phyloP scores from a whole-genome alignment of 2,329 filamentous ascomycete species.

The Aspergillus pseudoterreus region DNA sequence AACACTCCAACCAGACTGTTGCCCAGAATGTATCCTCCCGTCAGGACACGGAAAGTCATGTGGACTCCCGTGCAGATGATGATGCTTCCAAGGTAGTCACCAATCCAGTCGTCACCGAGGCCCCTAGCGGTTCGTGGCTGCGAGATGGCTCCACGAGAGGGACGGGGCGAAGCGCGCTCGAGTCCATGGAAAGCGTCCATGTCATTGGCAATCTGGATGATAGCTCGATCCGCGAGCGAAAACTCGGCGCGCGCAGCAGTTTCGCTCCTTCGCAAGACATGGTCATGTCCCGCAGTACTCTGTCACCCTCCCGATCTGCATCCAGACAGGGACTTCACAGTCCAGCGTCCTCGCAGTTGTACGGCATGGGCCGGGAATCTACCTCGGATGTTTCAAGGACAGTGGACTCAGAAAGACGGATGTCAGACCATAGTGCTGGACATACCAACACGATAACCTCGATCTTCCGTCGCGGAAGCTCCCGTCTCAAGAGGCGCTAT shows the following conservation, averaged over 20 bases:
- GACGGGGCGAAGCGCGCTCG: constrained; percentile 16
- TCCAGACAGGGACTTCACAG: constrained; percentile 43
- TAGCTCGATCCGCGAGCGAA: constrained; percentile 28
- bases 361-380: constrained; percentile 49
- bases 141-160: constrained; percentile 28
- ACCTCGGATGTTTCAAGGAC: constrained; percentile 52
- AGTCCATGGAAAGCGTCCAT: constrained; percentile 29
- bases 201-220: constrained; percentile 34
- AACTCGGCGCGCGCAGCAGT: constrained; percentile 25
- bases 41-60: constrained; percentile 3
- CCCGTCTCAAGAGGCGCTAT: constrained; percentile 54
- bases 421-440: constrained; percentile 52
- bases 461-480: constrained; percentile 67
- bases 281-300: constrained; percentile 29
- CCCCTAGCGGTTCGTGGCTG: constrained; percentile 28
- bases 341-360: constrained; percentile 53
- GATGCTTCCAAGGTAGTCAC: constrained; percentile 6
- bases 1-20: constrained; percentile 6
- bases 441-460: constrained; percentile 60
- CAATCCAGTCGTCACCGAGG: constrained; percentile 6
- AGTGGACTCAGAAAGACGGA: constrained; percentile 50
- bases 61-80: constrained; percentile 8
- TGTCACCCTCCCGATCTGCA: constrained; percentile 41
- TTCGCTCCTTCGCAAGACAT: constrained; percentile 33
- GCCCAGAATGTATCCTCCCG: constrained; percentile 6